A percentile compares a stretch with the other conserved stretches of the same genome.
Evolutionary conservation across 2,329 filamentous ascomycete genomes (phyloP).

Genomic region (Exophiala alcalophila): DNA sequence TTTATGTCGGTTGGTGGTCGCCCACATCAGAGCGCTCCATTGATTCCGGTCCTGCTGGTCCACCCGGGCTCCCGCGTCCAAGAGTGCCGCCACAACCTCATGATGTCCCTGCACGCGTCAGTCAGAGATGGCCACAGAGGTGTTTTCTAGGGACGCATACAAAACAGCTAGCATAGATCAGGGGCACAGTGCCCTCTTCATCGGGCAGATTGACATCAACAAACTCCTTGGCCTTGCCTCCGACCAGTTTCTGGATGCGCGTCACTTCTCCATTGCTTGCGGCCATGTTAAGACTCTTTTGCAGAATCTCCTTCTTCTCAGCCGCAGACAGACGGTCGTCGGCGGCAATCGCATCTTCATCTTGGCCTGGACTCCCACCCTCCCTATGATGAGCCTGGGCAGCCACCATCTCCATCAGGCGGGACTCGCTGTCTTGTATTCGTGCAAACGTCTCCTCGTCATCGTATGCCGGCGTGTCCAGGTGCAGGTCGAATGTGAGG

Average conservation of each 20-base stretch:
- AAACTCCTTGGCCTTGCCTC: slow-evolving; percentile 68
- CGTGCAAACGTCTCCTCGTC: slow-evolving; percentile 58
- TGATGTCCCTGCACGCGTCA: slow-evolving; percentile 64
- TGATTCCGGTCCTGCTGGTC: slow-evolving; percentile 94
- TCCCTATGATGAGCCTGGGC: slow-evolving; percentile 80
- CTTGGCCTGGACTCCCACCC: slow-evolving; percentile 61
- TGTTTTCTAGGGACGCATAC: slow-evolving; percentile 1
- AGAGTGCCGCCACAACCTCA: slow-evolving; percentile 76
- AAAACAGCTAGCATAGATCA: slow-evolving; percentile 98
- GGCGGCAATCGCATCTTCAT: slow-evolving; percentile 74
- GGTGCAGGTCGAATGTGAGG: slow-evolving; percentile 77
- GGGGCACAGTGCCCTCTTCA: slow-evolving; percentile 89
- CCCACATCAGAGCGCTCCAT: slow-evolving; percentile 99
- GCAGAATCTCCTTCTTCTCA: slow-evolving; percentile 77
- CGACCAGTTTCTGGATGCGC: slow-evolving; percentile 71
- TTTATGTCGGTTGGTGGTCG: slow-evolving; percentile 98
- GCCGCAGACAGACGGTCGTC: slow-evolving; percentile 70
- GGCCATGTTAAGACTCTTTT: slow-evolving; percentile 88
- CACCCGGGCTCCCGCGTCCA: slow-evolving; percentile 82
- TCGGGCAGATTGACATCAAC: slow-evolving; percentile 85
- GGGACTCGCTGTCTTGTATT: slow-evolving; percentile 74
- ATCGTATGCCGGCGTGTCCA: slow-evolving; percentile 74
- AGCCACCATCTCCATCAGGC: slow-evolving; percentile 93
- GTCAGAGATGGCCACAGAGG: neutral
- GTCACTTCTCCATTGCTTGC: slow-evolving; percentile 92